Percentiles rank a stretch among this genome's conserved stretches.
These are phyloP conservation scores for Paspalum notatum DNA, from an alignment of 176 grass and related monocot genomes.

Conservation along the genomic window DNA sequence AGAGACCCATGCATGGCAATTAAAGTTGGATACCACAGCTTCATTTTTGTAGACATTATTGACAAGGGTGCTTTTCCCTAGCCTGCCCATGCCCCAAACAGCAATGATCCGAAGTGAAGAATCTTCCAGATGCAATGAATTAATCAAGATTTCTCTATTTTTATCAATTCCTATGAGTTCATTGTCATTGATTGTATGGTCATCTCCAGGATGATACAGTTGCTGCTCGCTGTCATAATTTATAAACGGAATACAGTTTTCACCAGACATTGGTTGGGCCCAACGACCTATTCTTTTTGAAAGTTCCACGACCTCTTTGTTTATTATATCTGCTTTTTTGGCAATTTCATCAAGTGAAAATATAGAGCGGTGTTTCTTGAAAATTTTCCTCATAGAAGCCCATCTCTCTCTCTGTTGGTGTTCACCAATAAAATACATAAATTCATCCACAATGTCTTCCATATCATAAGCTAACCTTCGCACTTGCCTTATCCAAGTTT, in stretches of 20 bases:
- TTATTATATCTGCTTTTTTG: not conserved
- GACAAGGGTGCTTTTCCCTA: constrained; percentile 61
- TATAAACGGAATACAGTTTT: not conserved
- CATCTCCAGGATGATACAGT: constrained; percentile 9
- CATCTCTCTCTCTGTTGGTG: not conserved
- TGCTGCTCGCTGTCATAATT: constrained; percentile 15
- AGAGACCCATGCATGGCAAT: constrained; percentile 36
- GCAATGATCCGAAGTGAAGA: constrained; percentile 16
- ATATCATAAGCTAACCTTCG: constrained; percentile 39
- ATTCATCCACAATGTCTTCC: constrained; percentile 48
- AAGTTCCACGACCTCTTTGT: constrained; percentile 8
- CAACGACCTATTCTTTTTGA: constrained; percentile 20
- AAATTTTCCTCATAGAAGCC: constrained; percentile 24
- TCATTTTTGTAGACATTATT: constrained; percentile 42
- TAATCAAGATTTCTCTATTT: constrained; percentile 35
- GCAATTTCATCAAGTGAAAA: constrained; percentile 27
- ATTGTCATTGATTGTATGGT: constrained; percentile 31
- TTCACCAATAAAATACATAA: constrained; percentile 11
- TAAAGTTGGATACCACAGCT: constrained; percentile 21
- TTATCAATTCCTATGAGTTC: constrained; percentile 42
- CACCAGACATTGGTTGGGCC: not conserved
- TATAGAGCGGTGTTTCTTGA: constrained; percentile 13
- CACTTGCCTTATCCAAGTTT: constrained; percentile 44
- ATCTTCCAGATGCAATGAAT: constrained; percentile 24
- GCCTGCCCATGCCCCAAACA: constrained; percentile 62